phyloP scores from a whole-genome alignment of 352 stramenopile genomes.

The Globisporangium echinulatum region DNA sequence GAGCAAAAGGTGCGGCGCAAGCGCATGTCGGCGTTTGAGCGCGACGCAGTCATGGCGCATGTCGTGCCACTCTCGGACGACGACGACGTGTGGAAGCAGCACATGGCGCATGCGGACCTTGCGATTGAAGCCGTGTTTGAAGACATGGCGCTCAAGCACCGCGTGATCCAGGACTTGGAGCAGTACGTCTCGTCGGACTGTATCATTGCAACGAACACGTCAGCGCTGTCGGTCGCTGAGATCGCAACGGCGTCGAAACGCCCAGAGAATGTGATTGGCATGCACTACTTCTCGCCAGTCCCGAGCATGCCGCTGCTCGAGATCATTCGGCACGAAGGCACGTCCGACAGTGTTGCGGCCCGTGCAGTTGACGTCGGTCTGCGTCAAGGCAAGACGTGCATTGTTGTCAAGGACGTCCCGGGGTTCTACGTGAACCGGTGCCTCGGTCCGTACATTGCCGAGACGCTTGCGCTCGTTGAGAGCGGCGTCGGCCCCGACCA shows the following conservation, averaged over 20 bases:
- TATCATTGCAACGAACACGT: conserved; percentile 98
- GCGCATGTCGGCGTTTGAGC: conserved; percentile 89
- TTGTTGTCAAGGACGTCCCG: conserved; percentile 98
- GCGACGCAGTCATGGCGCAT: conserved; percentile 87
- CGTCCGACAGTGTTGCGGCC: conserved; percentile 83
- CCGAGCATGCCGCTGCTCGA: conserved; percentile 97
- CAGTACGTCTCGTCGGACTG: conserved; percentile 89
- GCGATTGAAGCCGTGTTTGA: conserved; percentile 99
- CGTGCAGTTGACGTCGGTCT: conserved; percentile 94
- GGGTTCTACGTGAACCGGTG: conserved; percentile 99
- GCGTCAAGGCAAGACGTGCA: conserved; percentile 97
- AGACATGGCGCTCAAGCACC: conserved; percentile 95
- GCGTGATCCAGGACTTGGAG: conserved; percentile 92
- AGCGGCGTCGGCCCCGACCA: conserved; percentile 91
- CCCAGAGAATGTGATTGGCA: conserved; percentile 93
- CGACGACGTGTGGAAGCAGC: conserved; percentile 85
- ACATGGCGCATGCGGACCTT: conserved; percentile 93
- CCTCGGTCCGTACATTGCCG: conserved; percentile 92
- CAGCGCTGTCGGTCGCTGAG: conserved; percentile 93
- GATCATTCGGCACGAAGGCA: conserved; percentile 95
- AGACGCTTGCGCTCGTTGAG: conserved; percentile 88
- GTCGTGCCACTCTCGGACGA: conserved; percentile 92
- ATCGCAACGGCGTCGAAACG: conserved; percentile 87
- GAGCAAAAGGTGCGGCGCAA: conserved; percentile 94
- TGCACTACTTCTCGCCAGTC: conserved; percentile 99